Base-by-base conservation (phyloP, 257 asterid genomes). In the Nicotiana otophora region DNA sequence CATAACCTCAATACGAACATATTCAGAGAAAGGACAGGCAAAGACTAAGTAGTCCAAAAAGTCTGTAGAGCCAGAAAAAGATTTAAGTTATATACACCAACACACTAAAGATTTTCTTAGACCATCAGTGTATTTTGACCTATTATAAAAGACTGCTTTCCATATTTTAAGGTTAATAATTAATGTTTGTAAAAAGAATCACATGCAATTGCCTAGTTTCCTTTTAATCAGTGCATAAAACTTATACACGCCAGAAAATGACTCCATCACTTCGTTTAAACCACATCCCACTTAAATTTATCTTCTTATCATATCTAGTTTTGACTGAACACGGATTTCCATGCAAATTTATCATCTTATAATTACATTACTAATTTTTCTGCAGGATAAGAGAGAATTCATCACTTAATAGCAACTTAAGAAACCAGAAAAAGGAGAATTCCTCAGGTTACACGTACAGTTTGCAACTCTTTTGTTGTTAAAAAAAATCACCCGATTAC, bases 1-100 rank as follows among this genome's bases (percentile, higher is more conserved):
- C 79, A 72, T 72, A 11, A 23, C 78, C 58, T 70, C 78, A 70
- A 70, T 70, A 70, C 31, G 6, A 68, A 68, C 31, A 68, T 69
- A 69, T n/a, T 10, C 19, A 2, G 77, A 69, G 77, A 3, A 70
- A 23, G 7, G 36, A 42, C 12, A 39, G n/a, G 34, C 60, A 42
- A 42, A 46, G 60, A 70, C 26, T 3, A 20, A 70, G 57, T 11
- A 11, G 60, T 20, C 34, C 58, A 70, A 42, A 11, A 70, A 23
- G 33, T 39, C 17, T 39, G 57, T n/a, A 39, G 77, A 36, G 8
- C 48, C 0, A 42, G 7, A 8, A 7, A 42, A 42, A 42, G 48
- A 42, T 42, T 42, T 42, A 42, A 42, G 48, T 42, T 42, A 42
- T 42, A 42, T 42, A 42, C 10, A 42, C 2, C 10, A 10, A 42